Percentiles rank a stretch among this genome's conserved stretches.
Evolutionary conservation across 169 alveolate species (phyloP).

Genomic region (Condylostoma magnum): DNA sequence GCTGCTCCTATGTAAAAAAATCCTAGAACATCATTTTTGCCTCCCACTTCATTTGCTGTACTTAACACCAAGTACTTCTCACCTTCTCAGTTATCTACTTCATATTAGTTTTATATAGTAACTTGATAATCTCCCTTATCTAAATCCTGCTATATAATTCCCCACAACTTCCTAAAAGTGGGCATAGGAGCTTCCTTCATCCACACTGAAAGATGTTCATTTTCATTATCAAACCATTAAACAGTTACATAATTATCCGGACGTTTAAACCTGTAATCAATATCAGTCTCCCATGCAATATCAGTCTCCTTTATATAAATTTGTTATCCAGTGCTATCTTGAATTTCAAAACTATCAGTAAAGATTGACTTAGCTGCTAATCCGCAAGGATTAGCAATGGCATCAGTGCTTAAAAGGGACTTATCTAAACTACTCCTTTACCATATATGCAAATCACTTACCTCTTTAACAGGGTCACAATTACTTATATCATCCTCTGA

Average conservation of each 20-base stretch:
- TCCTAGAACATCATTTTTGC: slow-evolving; percentile 34
- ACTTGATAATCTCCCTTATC: slow-evolving; percentile 29
- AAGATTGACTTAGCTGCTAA: slow-evolving; percentile 53
- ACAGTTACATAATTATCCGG: neutral
- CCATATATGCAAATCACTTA: slow-evolving; percentile 40
- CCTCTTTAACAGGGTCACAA: slow-evolving; percentile 31
- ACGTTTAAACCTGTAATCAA: slow-evolving; percentile 31
- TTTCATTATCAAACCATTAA: slow-evolving; percentile 48
- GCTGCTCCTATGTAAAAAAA: slow-evolving; percentile 31
- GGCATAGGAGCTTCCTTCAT: slow-evolving; percentile 63
- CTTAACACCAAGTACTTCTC: slow-evolving; percentile 41
- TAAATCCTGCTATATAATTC: slow-evolving; percentile 40
- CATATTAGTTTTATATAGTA: slow-evolving; percentile 38
- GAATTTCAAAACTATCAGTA: slow-evolving; percentile 48
- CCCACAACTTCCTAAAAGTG: slow-evolving; percentile 58
- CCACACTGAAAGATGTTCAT: slow-evolving; percentile 59
- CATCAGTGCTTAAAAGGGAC: slow-evolving; percentile 12
- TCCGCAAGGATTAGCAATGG: slow-evolving; percentile 61
- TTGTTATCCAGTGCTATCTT: neutral
- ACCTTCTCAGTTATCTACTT: slow-evolving; percentile 38
- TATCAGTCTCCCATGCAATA: slow-evolving; percentile 53
- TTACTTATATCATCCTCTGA: neutral
- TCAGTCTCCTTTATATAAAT: slow-evolving; percentile 26
- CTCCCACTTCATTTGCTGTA: slow-evolving; percentile 36
- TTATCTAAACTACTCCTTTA: too few relatives aligned